Conservation (phyloP, 1,284 basidiomycete species). For the Ceratobasidium sp. region DNA sequence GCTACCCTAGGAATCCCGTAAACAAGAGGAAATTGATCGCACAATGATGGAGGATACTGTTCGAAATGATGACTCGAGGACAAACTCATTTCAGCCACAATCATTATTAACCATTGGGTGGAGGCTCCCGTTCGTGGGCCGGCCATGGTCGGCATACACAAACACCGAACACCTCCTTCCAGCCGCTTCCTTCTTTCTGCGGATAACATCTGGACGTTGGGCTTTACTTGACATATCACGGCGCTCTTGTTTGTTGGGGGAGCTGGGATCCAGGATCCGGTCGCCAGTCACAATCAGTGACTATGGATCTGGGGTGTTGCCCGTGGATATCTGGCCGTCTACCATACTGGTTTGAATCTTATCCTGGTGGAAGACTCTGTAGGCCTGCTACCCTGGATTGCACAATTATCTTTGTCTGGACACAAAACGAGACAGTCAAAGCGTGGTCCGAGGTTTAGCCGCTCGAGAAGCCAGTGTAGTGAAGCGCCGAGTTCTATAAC, state of each 20-base stretch:
- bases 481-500: no score
- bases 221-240: not conserved
- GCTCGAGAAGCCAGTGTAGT: no score
- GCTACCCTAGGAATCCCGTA: constrained; percentile 2
- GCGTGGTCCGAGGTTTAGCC: no score
- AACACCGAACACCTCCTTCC: not conserved
- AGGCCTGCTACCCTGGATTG: no score
- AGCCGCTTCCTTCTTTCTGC: not conserved
- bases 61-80: not conserved
- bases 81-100: not conserved
- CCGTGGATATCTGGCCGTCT: no score
- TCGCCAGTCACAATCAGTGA: no score
- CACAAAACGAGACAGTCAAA: no score
- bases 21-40: not conserved
- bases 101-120: not conserved
- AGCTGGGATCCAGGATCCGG: not conserved
- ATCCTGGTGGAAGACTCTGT: no score
- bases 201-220: not conserved
- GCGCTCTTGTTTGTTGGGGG: not conserved
- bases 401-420: no score
- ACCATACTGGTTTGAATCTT: no score
- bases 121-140: not conserved
- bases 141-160: not conserved
- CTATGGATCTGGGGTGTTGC: no score
- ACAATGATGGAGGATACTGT: not conserved